These are phyloP conservation scores for Globisporangium megalacanthum DNA, from an alignment of 352 stramenopile genomes.

Conservation along the genomic window DNA sequence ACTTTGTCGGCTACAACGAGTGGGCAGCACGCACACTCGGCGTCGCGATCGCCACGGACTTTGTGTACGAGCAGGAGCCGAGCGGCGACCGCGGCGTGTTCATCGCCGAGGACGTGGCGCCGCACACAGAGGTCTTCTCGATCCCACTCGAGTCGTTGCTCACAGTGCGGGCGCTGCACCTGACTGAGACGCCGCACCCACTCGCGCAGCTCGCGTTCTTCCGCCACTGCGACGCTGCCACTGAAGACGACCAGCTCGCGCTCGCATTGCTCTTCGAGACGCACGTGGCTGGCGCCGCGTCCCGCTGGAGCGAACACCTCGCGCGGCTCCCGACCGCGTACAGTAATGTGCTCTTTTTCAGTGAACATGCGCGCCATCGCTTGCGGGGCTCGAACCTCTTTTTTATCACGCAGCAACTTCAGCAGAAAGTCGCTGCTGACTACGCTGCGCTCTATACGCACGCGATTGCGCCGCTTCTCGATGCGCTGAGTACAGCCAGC, in stretches of 20 bases:
- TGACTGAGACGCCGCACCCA: slow-evolving; percentile 22
- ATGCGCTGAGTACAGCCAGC: slow-evolving; percentile 27
- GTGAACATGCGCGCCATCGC: slow-evolving; percentile 23
- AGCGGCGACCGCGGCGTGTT: slow-evolving; percentile 70
- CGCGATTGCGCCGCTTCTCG: slow-evolving; percentile 46
- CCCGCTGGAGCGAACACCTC: slow-evolving; percentile 64
- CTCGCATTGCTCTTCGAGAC: slow-evolving; percentile 71
- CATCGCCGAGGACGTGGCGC: slow-evolving; percentile 72
- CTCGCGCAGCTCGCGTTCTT: slow-evolving; percentile 44
- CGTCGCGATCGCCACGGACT: slow-evolving; percentile 64
- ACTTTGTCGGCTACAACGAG: slow-evolving; percentile 75
- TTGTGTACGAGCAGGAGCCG: slow-evolving; percentile 68
- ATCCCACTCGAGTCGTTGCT: slow-evolving; percentile 52
- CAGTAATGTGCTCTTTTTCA: slow-evolving; percentile 72
- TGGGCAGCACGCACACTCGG: slow-evolving; percentile 50
- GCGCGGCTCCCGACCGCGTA: slow-evolving; percentile 49
- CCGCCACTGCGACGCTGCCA: slow-evolving; percentile 28
- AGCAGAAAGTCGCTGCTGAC: slow-evolving; percentile 45
- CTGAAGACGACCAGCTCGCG: slow-evolving; percentile 65
- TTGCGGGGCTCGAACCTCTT: slow-evolving; percentile 63
- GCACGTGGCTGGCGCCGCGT: slow-evolving; percentile 32
- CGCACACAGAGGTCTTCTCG: slow-evolving; percentile 63
- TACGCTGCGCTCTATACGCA: slow-evolving; percentile 33
- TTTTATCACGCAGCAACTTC: slow-evolving; percentile 60
- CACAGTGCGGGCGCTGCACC: slow-evolving; percentile 37